Evolutionary conservation across 345 rosid genomes (phyloP).

Genomic region (Hibiscus mutabilis): DNA sequence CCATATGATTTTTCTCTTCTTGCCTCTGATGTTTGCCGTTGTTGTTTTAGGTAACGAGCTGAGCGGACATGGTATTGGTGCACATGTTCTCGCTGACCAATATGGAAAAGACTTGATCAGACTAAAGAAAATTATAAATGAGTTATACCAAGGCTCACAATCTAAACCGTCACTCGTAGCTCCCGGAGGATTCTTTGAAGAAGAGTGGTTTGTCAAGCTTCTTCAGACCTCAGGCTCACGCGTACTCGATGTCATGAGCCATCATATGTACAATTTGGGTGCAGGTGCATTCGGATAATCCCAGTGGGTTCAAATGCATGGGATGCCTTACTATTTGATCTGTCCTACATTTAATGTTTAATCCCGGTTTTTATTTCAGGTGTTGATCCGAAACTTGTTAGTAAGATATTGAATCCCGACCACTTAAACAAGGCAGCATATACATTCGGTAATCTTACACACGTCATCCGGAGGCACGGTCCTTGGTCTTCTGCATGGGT

Average conservation of each 20-base stretch:
- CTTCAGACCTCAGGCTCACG: conserved; percentile 69
- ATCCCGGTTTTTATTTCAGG: conserved; percentile 40
- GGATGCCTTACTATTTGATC: background rate
- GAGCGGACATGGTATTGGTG: conserved; percentile 76
- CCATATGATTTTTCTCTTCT: background rate
- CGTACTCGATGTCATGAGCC: conserved; percentile 55
- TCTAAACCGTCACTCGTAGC: conserved; percentile 64
- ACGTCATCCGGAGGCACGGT: conserved; percentile 52
- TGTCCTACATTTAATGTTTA: background rate
- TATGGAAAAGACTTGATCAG: conserved; percentile 72
- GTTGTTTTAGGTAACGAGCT: conserved; percentile 70
- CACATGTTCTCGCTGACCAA: conserved; percentile 63
- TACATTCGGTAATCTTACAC: conserved; percentile 51
- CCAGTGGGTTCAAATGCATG: background rate
- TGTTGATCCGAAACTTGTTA: conserved; percentile 58
- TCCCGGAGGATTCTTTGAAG: conserved; percentile 90
- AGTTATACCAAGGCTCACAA: conserved; percentile 42
- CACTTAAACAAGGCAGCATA: conserved; percentile 44
- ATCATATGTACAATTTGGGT: conserved; percentile 96
- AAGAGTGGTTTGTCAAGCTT: conserved; percentile 62
- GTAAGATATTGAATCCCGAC: conserved; percentile 72
- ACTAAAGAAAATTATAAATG: conserved; percentile 49
- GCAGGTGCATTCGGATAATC: conserved; percentile 38
- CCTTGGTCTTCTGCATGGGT: conserved; percentile 97
- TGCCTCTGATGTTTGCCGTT: conserved; percentile 9